Conservation (phyloP, 208 protist species). For the Tritrichomonas musculus region DNA sequence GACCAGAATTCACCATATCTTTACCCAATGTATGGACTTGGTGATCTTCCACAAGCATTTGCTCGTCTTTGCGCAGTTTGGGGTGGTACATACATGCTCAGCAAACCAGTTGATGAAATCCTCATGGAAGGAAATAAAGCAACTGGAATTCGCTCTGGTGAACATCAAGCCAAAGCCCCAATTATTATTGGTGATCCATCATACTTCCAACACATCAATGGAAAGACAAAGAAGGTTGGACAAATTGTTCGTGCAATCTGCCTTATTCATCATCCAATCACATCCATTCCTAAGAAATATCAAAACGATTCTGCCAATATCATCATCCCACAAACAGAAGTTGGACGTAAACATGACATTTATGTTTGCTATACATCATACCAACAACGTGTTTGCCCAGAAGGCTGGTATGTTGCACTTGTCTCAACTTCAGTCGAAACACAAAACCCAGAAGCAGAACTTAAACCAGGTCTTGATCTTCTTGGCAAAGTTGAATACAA, state of each 20-base stretch:
- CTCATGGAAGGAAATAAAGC: constrained; percentile 13
- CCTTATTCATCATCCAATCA: constrained; percentile 36
- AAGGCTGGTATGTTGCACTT: constrained; percentile 91
- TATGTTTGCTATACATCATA: constrained; percentile 85
- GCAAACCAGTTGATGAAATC: constrained; percentile 88
- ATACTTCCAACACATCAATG: constrained; percentile 89
- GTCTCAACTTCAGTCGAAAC: constrained; percentile 92
- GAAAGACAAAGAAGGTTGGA: constrained; percentile 75
- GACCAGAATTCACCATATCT: constrained; percentile 88
- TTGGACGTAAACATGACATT: constrained; percentile 70
- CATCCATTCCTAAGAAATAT: neutral
- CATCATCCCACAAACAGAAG: constrained; percentile 44
- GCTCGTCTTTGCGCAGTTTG: constrained; percentile 75
- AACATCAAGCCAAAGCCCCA: constrained; percentile 61
- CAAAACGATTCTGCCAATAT: constrained; percentile 37
- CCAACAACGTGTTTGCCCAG: constrained; percentile 81
- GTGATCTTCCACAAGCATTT: constrained; percentile 96
- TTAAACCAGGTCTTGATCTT: constrained; percentile 75
- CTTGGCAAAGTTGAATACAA: constrained; percentile 58
- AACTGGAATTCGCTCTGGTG: constrained; percentile 43
- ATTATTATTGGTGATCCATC: constrained; percentile 93
- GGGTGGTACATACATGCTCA: constrained; percentile 97
- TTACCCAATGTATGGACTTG: constrained; percentile 98
- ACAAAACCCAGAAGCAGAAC: constrained; percentile 75
- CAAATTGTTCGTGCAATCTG: constrained; percentile 91